Conservation (phyloP, 2,329 filamentous ascomycete species). For the Apiospora kogelbergensis region DNA sequence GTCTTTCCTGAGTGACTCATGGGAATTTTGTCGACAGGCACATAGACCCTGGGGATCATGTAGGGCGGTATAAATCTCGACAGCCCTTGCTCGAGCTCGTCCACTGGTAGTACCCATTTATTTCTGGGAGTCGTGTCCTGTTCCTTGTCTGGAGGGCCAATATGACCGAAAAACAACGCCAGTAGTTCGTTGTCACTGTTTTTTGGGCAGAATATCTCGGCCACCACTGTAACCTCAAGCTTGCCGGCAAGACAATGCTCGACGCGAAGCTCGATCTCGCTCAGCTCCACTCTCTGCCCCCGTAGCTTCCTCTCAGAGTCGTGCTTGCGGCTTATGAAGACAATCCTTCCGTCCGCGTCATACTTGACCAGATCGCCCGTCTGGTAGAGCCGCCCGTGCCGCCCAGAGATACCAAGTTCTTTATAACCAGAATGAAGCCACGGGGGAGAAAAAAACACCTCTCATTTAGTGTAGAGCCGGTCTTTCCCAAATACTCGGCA, state of each 20-base stretch:
- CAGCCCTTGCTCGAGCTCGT: neutral
- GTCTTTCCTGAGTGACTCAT: conserved; percentile 11
- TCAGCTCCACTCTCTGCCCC: conserved; percentile 13
- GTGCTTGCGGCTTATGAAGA: conserved; percentile 20
- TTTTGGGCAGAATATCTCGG: neutral
- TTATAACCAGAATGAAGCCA: conserved; percentile 7
- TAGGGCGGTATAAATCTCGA: conserved; percentile 30
- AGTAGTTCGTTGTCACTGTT: neutral
- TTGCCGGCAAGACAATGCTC: neutral
- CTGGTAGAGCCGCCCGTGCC: conserved; percentile 32
- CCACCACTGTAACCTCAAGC: neutral
- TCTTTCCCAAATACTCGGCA: neutral
- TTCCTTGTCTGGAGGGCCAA: neutral
- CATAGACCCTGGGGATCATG: conserved; percentile 9
- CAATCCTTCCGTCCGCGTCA: conserved; percentile 29
- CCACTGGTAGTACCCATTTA: neutral
- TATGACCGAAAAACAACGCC: neutral
- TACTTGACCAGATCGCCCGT: conserved; percentile 42
- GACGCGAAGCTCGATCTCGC: conserved; percentile 11
- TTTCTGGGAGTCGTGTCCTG: neutral
- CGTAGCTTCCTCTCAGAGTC: conserved; percentile 14
- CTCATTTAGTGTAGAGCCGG: neutral
- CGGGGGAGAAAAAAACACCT: neutral
- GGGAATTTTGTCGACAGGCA: neutral
- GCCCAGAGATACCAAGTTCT: conserved; percentile 17